Percentiles rank a stretch among this genome's conserved stretches.
phyloP scores from a whole-genome alignment of 768 basidiomycete species.

The Dioszegia hungarica region DNA sequence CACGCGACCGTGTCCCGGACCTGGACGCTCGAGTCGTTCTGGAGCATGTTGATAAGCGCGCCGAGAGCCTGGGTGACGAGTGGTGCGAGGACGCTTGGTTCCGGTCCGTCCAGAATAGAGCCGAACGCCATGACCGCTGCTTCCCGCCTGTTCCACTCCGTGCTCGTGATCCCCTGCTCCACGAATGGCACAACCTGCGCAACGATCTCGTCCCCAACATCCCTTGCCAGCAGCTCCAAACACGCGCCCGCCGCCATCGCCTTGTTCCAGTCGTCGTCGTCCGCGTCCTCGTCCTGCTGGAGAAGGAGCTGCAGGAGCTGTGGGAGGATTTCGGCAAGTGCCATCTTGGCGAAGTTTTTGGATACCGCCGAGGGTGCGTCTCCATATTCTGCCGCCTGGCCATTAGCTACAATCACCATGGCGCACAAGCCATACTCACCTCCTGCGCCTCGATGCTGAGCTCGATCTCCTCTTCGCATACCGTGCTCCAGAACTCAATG shows the following conservation, averaged over 20 bases:
- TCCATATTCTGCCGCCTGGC: constrained; percentile 79
- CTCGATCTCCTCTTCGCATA: constrained; percentile 95
- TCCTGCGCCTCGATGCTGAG: constrained; percentile 86
- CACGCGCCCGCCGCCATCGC: constrained; percentile 96
- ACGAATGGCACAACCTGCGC: constrained; percentile 95
- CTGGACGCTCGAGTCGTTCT: constrained; percentile 66
- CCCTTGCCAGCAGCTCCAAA: constrained; percentile 77
- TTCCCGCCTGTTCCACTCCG: constrained; percentile 92
- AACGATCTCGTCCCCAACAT: constrained; percentile 85
- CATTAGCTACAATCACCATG: neutral
- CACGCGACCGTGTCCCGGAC: constrained; percentile 97
- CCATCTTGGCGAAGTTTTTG: constrained; percentile 87
- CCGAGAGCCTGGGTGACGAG: constrained; percentile 91
- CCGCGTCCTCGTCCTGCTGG: constrained; percentile 91
- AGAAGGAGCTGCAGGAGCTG: constrained; percentile 83
- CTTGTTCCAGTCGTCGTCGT: constrained; percentile 98
- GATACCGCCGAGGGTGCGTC: constrained; percentile 69
- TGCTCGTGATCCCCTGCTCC: constrained; percentile 84
- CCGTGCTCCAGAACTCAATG: constrained; percentile 98
- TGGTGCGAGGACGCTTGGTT: constrained; percentile 76
- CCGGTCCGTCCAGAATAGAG: constrained; percentile 93
- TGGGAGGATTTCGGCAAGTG: constrained; percentile 88
- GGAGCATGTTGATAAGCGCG: constrained; percentile 91
- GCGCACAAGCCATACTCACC: constrained; percentile 52
- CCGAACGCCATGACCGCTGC: constrained; percentile 98